Evolutionary conservation across 140 eudicot species (phyloP), one percentile per base, ranked within the genome.

Genomic region (Anethum foeniculum): DNA sequence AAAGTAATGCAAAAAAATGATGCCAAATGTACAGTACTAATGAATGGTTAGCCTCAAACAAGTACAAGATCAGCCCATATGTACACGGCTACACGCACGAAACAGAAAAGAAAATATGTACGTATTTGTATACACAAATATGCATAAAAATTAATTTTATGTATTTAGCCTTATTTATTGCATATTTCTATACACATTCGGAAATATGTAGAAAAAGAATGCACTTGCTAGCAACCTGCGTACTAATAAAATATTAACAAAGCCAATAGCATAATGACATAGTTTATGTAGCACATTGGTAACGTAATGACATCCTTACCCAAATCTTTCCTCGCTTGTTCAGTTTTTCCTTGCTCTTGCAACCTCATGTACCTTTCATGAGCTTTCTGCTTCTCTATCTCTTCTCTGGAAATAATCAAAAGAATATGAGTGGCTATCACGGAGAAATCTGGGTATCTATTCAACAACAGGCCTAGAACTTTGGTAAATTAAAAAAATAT

Each of bases 261-360:
- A 46, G 15, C 15, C 51, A 46, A 46, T 46, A 46, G 15, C 5
- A 47, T 47, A 47, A 47, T 47, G 52, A 47, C 52, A 47, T 13
- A 2, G 68, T 58, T 58, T 58, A n/a, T 6, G 4, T n/a, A 58
- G 69, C 34, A 25, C 5, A 60, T 6, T 60, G 0, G 15, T 62
- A 8, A 13, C 7, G 27, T 19, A 75, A 47, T 21, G 27, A 27
- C 41, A 75, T 74, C 36, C 87, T 86, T 80, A 95, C 99, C 99
- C 83, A 95, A 86, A 85, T 95, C 99, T 84, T 95, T 95, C 87
- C 71, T 95, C 49, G 99, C 93, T 87, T 95, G 97, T 21, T 95
- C 97, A 44, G 99, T 95, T 87, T 95, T 92, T 71, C 99, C 99
- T 84, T 90, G 99, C 78, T 95, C 99, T 81, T 95, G 99, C 84